Base-by-base conservation (phyloP, 371 early-diverging fungal genomes). In the Cokeromyces recurvatus region DNA sequence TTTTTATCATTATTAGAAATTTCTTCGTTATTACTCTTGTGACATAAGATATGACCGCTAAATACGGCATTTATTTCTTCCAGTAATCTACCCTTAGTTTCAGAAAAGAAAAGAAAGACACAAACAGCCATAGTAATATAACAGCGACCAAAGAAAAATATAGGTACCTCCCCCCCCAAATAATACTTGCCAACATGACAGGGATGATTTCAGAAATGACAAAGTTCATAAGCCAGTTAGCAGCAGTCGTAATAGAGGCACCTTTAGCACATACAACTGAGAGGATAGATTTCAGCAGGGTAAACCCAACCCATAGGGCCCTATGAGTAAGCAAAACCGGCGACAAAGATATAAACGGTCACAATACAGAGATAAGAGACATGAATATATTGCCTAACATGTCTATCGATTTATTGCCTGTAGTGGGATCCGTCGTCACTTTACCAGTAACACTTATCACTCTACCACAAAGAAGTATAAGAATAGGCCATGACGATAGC, bases 231-330 rank as follows among this genome's bases (percentile, higher is more conserved):
- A 67, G 51, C 83, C 83, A 87, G 75, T 85, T 85, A 55, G 83
- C 75, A 58, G 84, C 75, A 20, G 86, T 87, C 25, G 78, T 61
- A 43, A 71, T 44, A 25, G 70, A 68, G 17, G 65, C 65, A 54
- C 64, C 70, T 62, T 69, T 68, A 45, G 76, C 64, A 62, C 76
- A 72, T 15, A 75, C 52, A 22, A 61, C 29, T 55, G 8, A 71
- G 54, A 47, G 76, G 71, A 53, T 55, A 85, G 64, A 87, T 80
- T 57, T 87, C 87, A 41, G 83, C 78, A 48, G 81, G 83, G 58
- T 82, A 71, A 29, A 74, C 62, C 75, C 75, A 74, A 32, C 71
- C 69, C 49, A 64, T 57, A 36, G 76, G 76, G 40, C 76, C 76
- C 76, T 72, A 75, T 20, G 76, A 71, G 59, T 59, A 57, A 37